Evolutionary conservation across 2,329 filamentous ascomycete species (phyloP).

Genomic region (Paecilomyces dactylethromorphus): DNA sequence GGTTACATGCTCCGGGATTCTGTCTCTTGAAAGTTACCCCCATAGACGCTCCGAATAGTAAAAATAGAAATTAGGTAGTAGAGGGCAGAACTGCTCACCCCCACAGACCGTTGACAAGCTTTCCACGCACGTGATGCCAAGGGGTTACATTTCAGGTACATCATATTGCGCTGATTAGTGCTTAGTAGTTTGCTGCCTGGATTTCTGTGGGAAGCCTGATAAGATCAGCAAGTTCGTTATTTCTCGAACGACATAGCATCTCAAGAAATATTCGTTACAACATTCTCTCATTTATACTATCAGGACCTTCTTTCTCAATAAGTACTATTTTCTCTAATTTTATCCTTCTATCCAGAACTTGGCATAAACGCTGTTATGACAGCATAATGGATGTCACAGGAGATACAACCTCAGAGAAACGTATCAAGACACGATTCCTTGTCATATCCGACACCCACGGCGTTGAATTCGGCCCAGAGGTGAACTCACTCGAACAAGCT

Average conservation of each 20-base stretch:
- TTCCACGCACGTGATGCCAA: neutral
- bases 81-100: no score
- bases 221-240: neutral
- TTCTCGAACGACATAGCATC: no score
- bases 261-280: no score
- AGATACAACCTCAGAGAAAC: neutral
- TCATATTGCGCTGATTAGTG: neutral
- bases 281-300: no score
- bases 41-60: no score
- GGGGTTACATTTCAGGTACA: neutral
- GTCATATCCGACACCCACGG: constrained; percentile 45
- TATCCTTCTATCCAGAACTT: neutral
- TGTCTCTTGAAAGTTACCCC: no score
- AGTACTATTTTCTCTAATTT: no score
- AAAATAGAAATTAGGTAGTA: no score
- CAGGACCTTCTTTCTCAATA: no score
- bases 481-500: constrained; percentile 23
- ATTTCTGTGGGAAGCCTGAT: neutral
- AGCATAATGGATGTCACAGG: neutral
- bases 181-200: neutral
- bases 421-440: constrained; percentile 35
- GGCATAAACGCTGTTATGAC: neutral
- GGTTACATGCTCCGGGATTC: no score
- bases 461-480: constrained; percentile 11
- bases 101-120: no score